Conservation (phyloP, 2,329 filamentous ascomycete genomes). For the Allantophomopsis lycopodina region DNA sequence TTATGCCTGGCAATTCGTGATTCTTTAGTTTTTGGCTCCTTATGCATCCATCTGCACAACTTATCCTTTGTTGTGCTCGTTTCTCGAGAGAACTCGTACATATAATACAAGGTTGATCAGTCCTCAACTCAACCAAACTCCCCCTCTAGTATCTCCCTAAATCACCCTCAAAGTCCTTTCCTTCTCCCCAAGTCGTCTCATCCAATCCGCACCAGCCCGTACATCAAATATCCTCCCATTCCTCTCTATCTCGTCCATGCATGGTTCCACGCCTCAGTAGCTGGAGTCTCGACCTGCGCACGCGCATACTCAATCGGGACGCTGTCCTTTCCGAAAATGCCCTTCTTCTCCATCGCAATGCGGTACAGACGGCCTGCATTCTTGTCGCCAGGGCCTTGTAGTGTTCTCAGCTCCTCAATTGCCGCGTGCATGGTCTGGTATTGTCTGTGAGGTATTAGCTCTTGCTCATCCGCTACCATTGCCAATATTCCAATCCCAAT, state of each 20-base stretch:
- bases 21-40: no score
- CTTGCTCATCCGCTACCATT: no score
- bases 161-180: background rate
- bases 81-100: no score
- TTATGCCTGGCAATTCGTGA: background rate
- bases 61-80: no score
- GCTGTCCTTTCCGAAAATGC: slow-evolving; percentile 56
- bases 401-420: slow-evolving; percentile 67
- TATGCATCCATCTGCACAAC: no score
- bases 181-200: background rate
- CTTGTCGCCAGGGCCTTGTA: slow-evolving; percentile 39
- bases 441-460: slow-evolving; percentile 6
- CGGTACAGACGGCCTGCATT: slow-evolving; percentile 66
- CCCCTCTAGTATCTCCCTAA: background rate
- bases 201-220: background rate
- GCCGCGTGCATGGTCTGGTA: slow-evolving; percentile 75
- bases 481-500: slow-evolving; percentile 19
- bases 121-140: no score
- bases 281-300: slow-evolving; percentile 72
- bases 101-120: no score
- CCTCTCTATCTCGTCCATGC: slow-evolving; percentile 56
- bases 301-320: slow-evolving; percentile 88
- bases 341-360: slow-evolving; percentile 83
- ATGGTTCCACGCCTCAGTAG: slow-evolving; percentile 77
- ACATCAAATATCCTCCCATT: background rate